Conservation (phyloP, 441 rosid species). For the Eutrema salsugineum region DNA sequence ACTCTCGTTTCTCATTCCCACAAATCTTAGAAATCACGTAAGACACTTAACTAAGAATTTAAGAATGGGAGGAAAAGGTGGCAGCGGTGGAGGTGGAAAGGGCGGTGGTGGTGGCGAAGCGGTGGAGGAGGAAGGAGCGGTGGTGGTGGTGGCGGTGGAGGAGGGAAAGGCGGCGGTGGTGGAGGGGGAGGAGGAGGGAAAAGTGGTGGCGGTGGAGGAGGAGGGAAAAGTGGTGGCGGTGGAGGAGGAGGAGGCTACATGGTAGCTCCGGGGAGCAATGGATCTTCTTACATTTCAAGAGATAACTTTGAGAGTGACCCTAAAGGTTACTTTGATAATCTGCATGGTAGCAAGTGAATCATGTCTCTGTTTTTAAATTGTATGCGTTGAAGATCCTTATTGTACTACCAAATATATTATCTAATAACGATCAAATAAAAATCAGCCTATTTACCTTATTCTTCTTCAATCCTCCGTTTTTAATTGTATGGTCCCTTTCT, state of each 20-base stretch:
- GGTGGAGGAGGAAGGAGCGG: neutral
- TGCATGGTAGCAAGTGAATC: conserved; percentile 16
- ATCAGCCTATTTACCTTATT: neutral
- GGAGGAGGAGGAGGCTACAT: conserved; percentile 28
- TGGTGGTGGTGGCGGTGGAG: neutral
- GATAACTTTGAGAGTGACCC: conserved; percentile 26
- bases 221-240: neutral
- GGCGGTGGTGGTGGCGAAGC: neutral
- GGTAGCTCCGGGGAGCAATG: conserved; percentile 23
- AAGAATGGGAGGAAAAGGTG: conserved; percentile 26
- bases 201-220: conserved; percentile 2
- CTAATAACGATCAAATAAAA: conserved; percentile 12
- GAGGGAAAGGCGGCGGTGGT: neutral
- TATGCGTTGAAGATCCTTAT: neutral
- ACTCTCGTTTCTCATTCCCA: neutral
- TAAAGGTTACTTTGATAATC: conserved; percentile 27
- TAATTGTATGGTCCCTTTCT: neutral
- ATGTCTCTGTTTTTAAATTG: neutral
- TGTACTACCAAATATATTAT: neutral
- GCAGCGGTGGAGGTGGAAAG: neutral
- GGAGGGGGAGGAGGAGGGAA: neutral
- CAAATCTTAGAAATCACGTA: neutral
- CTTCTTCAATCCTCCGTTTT: neutral
- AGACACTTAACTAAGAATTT: neutral
- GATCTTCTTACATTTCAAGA: conserved; percentile 28